Base-by-base conservation (phyloP, 31 red algal genomes). In the Pterothamnion heteromorphum region DNA sequence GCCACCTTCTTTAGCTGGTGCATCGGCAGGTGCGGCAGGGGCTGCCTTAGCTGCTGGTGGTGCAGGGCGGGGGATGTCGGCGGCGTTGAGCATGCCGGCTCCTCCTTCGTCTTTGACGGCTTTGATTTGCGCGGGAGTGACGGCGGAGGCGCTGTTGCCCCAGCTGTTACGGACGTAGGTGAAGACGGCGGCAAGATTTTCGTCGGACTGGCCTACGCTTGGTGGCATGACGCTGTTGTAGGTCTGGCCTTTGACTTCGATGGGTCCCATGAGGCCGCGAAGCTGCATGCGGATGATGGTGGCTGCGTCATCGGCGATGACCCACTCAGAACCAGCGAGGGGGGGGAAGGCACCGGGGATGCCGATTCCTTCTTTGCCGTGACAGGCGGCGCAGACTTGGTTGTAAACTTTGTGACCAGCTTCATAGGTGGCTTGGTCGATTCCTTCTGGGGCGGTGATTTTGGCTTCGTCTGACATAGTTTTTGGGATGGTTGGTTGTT, bases 151-250 rank as follows among this genome's bases (percentile, higher is more conserved):
- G 4, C 57, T 31, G 27, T 88, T 88, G 27, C 84, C 84, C 20
- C 39, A 88, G 84, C 57, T 43, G 34, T 38, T 88, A 4, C 84
- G 9, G 34, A 88, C 27, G 27, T 88, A 88, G 84, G 84, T 88
- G 28, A 88, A 38, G 9, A 88, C 34, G 4, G 4, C 5, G 3
- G 84, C 84, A 57, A 88, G 39, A 21, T 88, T 14, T 18, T 88
- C 36, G 34, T 88, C 84, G n/a, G 84, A 88, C 9, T 57, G 5
- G 20, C 57, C 21, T 14, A 38, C 28, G 23, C 14, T 4, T 9
- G 84, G 14, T 5, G 84, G n/a, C 84, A 88, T 88, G 9, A 44
- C 26, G 34, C 4, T 4, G 14, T 82, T 82, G 24, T 82, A 57
- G 3, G 4, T 88, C 27, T 88, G 4, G 9, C 84, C 84, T 22